Evolutionary conservation across 805 yeast species (phyloP).

Genomic region (Nakazawaea wyomingensis): DNA sequence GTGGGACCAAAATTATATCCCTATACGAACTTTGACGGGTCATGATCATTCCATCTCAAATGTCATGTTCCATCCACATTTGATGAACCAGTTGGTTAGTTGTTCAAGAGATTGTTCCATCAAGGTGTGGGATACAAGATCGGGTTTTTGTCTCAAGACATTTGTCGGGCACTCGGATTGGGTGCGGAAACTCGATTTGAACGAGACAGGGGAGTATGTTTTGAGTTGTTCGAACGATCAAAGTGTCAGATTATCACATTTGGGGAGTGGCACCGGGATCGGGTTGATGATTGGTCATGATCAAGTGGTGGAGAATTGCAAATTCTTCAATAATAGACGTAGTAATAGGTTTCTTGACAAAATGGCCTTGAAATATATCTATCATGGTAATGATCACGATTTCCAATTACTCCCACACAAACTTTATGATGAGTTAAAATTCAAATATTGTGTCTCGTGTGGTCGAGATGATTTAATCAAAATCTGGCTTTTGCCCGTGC

Average conservation of each 20-base stretch:
- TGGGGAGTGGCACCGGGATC: conserved; percentile 61
- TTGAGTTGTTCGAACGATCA: conserved; percentile 79
- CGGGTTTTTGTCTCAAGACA: conserved; percentile 63
- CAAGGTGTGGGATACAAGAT: conserved; percentile 59
- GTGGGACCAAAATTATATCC: conserved; percentile 57
- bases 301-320: conserved; percentile 75
- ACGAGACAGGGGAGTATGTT: conserved; percentile 47
- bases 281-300: conserved; percentile 69
- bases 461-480: conserved; percentile 73
- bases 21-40: conserved; percentile 64
- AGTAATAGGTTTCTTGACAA: conserved; percentile 46
- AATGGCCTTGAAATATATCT: conserved; percentile 21
- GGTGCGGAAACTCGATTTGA: conserved; percentile 64
- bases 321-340: conserved; percentile 50
- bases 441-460: conserved; percentile 69
- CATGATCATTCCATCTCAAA: conserved; percentile 84
- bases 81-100: conserved; percentile 47
- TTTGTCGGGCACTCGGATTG: conserved; percentile 83
- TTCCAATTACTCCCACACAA: conserved; percentile 14
- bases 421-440: conserved; percentile 39
- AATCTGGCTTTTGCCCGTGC: conserved; percentile 75
- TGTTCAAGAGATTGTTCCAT: conserved; percentile 61
- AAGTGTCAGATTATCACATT: conserved; percentile 59
- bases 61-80: conserved; percentile 43
- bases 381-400: conserved; percentile 18